Evolutionary conservation across 2,329 filamentous ascomycete genomes (phyloP), one percentile per base, ranked within the genome.

Genomic region (Diaporthe sp.): DNA sequence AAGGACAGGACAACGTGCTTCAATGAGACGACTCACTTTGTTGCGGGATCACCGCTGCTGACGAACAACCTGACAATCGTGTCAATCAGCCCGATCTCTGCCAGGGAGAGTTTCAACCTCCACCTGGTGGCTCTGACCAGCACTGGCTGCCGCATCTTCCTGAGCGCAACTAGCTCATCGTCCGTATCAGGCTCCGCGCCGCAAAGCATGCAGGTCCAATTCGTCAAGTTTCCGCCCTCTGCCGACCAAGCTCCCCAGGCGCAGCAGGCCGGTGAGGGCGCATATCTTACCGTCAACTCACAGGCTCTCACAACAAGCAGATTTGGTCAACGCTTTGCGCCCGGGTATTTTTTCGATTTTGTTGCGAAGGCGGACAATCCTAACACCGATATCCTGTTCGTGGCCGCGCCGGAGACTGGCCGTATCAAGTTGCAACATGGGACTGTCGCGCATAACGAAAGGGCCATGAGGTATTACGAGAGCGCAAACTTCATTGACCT

Each of bases 121-220:
- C 95, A 97, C 83, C 88, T 99, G 25, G 94, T 98, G 90, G 96
- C 95, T 3, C 92, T 96, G 20, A 98, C 96, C 0, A 93, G 93
- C 75, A 97, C 95, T 0, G 97, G 97, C 28, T 98, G 96, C 82
- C 92, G 97, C 31, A 91, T 99, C 6, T 98, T 97, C 83, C 89
- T 99, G 72, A 98, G 95, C 81, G 95, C 96, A 7, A 98, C 95
- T 0, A 94, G 93, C 78, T 93, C 95, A 25, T 91, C 92, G 2
- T 94, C 90, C 31, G 88, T 90, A 28, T 89, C 90, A 10, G 92
- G 89, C 75, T 83, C 88, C 75, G 92, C 94, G 0, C 96, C 97
- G 0, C 96, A 94, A 80, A 98, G 95, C 84, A 98, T 99, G 95
- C 96, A 98, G 84, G 92, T 98, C n/a, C 94, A 97, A 79, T 97